Base-by-base conservation (phyloP, 768 basidiomycete genomes). In the Mycena pura region DNA sequence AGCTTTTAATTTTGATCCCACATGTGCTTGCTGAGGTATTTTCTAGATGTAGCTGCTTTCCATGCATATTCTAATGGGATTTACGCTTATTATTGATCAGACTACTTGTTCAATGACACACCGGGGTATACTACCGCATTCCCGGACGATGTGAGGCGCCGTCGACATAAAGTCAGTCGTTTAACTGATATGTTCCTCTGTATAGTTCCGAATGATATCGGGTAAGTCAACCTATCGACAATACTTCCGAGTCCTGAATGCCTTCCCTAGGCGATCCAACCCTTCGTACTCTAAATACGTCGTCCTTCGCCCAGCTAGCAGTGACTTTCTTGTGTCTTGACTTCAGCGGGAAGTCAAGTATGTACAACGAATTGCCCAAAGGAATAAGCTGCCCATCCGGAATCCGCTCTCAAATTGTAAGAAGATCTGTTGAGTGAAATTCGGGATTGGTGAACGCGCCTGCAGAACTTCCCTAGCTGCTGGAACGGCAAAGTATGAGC, bases 251-350 rank as follows among this genome's bases (percentile, higher is more conserved):
- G 22, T 8, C 10, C 28, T 29, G 39, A 50, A 17, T 6, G 21
- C 2, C 14, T 24, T 19, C 38, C 25, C n/a, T 19, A 66, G 64
- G 64, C n/a, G 57, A 66, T 52, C 57, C 57, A 22, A 66, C 60
- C 7, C 51, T 66, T 15, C 64, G 64, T 4, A 66, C 64, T 6
- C 31, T 62, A n/a, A 41, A 66, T 36, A 51, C 64, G 1, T 55
- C 64, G n/a, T 66, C 64, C 6, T 66, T 62, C n/a, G 60, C 64
- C n/a, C 64, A 65, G 55, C 64, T 62, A 41, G 64, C 64, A 13
- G 49, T 65, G 5, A 65, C 64, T 15, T 65, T 65, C 32, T 28
- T 65, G 3, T 65, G 64, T 28, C 56, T 65, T 4, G 64, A 65
- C 25, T 65, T 65, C 59, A 57, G 27, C 40, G 64, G 60, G 22